Evolutionary conservation across 176 grass and related monocot species (phyloP), one percentile per base, ranked within the genome.

Genomic region (Areca catechu): DNA sequence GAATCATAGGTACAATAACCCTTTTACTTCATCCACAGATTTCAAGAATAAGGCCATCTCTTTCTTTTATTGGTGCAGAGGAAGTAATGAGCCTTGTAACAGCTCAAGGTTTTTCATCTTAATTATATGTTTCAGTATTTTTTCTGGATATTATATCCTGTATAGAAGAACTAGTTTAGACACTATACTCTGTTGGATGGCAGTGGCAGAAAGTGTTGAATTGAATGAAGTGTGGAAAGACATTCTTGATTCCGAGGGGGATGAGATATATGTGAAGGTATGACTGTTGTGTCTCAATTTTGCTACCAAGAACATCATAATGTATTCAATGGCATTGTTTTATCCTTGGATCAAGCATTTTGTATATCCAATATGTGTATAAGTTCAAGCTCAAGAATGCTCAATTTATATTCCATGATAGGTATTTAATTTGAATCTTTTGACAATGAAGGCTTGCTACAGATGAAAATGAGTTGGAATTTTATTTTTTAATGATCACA

Each of bases 211-310:
- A 78, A 83, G 73, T 68, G 66, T 64, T 43, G 87, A 98, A 56
- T 61, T 98, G 65, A 98, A 85, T 73, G 84, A 71, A 75, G 93
- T 98, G 22, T 98, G 93, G 93, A 98, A 85, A 77, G 93, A 92
- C 66, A 83, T 98, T 76, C 76, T 98, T 51, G 53, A 92, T 66
- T 76, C 93, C 72, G 87, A 98, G 74, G 93, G 84, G 21, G 93
- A 98, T 65, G 93, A 98, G 66, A 98, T 98, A 70, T 98, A 97
- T 70, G 74, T 97, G 24, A 98, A 98, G 93, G 93, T 92, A 77
- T n/a, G 77, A 51, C 49, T 60, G 27, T 25, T 9, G 19, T 28
- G 61, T 51, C 34, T 61, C 58, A 10, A 43, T 43, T 43, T 43
- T 43, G 34, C 34, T 43, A 43, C 12, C 34, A 43, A 43, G 34